Evolutionary conservation across 441 rosid genomes (phyloP).

Genomic region (Mallotus repandus): DNA sequence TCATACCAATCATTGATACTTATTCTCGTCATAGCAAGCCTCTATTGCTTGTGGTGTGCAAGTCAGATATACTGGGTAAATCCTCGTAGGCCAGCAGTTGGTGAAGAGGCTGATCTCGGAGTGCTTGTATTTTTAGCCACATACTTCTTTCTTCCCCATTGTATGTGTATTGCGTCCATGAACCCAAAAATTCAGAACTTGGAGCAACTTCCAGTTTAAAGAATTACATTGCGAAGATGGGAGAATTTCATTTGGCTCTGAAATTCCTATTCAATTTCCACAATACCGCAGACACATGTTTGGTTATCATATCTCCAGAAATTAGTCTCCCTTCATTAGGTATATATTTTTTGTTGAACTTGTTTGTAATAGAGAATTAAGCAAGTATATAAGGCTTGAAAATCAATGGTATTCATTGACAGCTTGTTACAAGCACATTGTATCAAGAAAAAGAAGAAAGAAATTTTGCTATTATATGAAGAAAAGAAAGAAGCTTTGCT

Average conservation of each 20-base stretch:
- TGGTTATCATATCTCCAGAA: background rate
- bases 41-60: slow-evolving; percentile 61
- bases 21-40: slow-evolving; percentile 35
- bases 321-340: background rate
- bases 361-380: too few relatives aligned
- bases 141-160: slow-evolving; percentile 56
- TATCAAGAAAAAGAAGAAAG: background rate
- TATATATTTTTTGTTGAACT: background rate
- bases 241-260: background rate
- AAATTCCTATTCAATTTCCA: background rate
- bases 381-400: background rate
- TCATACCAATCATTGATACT: slow-evolving; percentile 40
- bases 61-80: slow-evolving; percentile 55
- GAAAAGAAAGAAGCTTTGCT: background rate
- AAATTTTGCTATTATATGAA: background rate
- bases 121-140: slow-evolving; percentile 46
- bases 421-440: background rate
- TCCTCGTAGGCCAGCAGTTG: slow-evolving; percentile 63
- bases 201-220: slow-evolving; percentile 39
- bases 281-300: background rate
- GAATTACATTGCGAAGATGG: background rate
- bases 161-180: slow-evolving; percentile 47
- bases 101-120: slow-evolving; percentile 78
- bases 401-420: background rate
- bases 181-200: slow-evolving; percentile 31